Base-by-base conservation (phyloP, 2,329 filamentous ascomycete species). In the Blumeriella jaapii region DNA sequence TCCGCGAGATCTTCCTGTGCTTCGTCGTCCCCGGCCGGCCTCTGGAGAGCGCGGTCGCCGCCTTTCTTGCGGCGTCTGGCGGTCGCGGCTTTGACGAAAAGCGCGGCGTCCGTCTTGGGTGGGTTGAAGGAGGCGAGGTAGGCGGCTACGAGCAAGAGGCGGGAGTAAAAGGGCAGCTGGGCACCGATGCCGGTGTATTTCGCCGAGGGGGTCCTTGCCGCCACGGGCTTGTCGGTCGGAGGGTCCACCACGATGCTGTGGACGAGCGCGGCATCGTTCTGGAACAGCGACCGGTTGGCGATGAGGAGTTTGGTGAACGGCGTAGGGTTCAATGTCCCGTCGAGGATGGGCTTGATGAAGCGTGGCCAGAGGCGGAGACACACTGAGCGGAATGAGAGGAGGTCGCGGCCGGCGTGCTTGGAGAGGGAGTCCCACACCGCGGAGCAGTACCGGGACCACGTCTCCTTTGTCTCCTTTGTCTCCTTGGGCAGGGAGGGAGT, bases 351-450 rank as follows among this genome's bases (percentile, higher is more conserved):
- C 5, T 74, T 70, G 1, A 83, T 78, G 58, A 98, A 96, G 3
- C 77, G 71, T 8, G 79, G 77, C 91, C 91, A 98, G 13, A 96
- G 69, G 27, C 77, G 72, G 31, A 72, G 59, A 52, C 82, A 86
- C 31, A 80, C 73, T 22, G 72, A 69, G 3, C 65, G 68, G 47
- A 94, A 86, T 8, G 73, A 71, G 1, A 80, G 68, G 10, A 96
- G 67, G 23, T 89, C 86, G 31, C 86, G 76, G 1, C 81, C 81
- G 3, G 85, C 85, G 29, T 84, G 76, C 44, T 80, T 83, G 31
- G 80, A 75, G 9, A 96, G 67, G 1, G 87, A 77, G 55, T 98
- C 91, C 67, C 93, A 91, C 10, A 94, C 76, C 4, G 84, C 83
- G 31, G 74, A 74, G 42, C 79, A 74, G 62, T 93, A 96, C 28